These are phyloP conservation scores for Tylopilus sp. DNA, from an alignment of 768 basidiomycete genomes.

Conservation along the genomic window DNA sequence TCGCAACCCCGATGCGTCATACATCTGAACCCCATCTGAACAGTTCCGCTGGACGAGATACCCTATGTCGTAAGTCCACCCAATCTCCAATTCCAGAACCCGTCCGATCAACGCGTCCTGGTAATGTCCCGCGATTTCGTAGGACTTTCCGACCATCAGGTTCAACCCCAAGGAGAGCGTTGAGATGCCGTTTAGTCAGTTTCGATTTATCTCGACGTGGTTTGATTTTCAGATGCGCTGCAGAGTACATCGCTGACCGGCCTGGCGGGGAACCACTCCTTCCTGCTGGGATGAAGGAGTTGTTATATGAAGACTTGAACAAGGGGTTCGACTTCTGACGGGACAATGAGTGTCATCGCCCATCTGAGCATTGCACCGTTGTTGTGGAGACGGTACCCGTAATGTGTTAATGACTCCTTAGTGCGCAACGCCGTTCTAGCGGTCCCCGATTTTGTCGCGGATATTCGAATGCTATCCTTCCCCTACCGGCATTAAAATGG, in stretches of 20 bases:
- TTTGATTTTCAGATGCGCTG: background rate
- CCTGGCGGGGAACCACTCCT: slow-evolving; percentile 61
- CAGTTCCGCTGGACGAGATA: slow-evolving; percentile 67
- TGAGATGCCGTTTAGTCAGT: slow-evolving; percentile 96
- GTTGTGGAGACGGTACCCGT: background rate
- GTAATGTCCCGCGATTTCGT: background rate
- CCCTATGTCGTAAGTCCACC: slow-evolving; percentile 56
- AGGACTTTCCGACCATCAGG: slow-evolving; percentile 88
- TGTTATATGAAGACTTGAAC: slow-evolving; percentile 82
- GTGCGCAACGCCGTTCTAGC: no score
- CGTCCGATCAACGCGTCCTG: background rate
- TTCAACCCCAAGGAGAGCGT: slow-evolving; percentile 89
- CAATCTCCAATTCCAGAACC: background rate
- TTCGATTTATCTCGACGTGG: background rate
- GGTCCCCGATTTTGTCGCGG: no score
- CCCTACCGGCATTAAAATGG: background rate
- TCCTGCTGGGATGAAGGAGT: slow-evolving; percentile 87
- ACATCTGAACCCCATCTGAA: background rate
- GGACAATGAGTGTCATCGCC: background rate
- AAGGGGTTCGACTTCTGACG: slow-evolving; percentile 63
- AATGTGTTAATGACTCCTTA: no score
- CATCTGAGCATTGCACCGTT: background rate
- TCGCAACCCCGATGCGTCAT: background rate
- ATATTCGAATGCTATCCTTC: background rate
- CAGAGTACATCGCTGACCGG: slow-evolving; percentile 49